phyloP scores from a whole-genome alignment of 176 grass and related monocot species.

The Phyllostachys edulis region DNA sequence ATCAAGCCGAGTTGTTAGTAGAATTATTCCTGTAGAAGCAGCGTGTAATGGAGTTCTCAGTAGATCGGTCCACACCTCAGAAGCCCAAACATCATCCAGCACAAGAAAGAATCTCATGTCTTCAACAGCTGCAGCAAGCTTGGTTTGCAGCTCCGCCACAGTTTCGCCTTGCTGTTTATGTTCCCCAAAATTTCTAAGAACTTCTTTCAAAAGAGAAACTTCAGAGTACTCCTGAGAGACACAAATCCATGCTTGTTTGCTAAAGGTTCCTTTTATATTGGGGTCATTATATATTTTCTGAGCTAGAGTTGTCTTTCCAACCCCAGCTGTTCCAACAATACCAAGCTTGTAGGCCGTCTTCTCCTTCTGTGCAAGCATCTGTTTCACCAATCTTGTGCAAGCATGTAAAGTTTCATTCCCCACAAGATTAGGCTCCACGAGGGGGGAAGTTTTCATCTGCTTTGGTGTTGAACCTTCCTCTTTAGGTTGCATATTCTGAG shows the following conservation, averaged over 20 bases:
- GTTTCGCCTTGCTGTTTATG: background rate
- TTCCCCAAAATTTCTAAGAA: background rate
- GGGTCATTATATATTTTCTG: constrained; percentile 39
- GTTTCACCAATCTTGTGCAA: background rate
- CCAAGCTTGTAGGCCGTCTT: background rate
- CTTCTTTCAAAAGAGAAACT: constrained; percentile 2
- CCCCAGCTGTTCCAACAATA: constrained; percentile 11
- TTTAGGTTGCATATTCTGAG: background rate
- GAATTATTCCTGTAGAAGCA: background rate
- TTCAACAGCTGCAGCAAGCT: background rate
- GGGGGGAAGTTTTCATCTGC: background rate
- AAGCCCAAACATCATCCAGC: background rate
- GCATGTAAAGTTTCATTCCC: constrained; percentile 18
- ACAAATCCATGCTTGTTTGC: constrained; percentile 22
- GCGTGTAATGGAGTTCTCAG: background rate
- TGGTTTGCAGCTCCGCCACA: background rate
- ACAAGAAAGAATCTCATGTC: constrained; percentile 6
- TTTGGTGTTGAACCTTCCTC: background rate
- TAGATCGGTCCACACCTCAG: background rate
- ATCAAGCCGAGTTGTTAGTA: constrained; percentile 25
- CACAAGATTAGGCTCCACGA: constrained; percentile 26
- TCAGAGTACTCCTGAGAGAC: constrained; percentile 28
- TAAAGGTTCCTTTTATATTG: constrained; percentile 4
- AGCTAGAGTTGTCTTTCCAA: constrained; percentile 19
- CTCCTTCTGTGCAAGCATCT: background rate